Evolutionary conservation across 2,329 filamentous ascomycete genomes (phyloP), one percentile per base, ranked within the genome.

Genomic region (Fusarium sp.): DNA sequence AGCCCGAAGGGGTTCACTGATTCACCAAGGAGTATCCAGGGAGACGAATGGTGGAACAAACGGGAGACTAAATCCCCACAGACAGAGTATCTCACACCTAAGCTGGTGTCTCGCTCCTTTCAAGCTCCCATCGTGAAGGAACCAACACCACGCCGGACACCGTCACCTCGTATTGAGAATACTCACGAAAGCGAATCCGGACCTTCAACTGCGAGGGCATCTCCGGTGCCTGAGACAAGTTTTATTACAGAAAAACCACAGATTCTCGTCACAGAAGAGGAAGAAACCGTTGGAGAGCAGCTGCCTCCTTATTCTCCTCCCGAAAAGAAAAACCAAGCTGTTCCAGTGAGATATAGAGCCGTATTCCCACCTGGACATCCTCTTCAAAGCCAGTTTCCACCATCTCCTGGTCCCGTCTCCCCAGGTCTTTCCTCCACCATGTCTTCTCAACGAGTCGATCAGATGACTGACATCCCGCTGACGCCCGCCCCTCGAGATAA

Each of bases 401-500:
- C 84, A 2, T 89, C 90, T 7, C 89, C 90, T 0, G 86, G 86
- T 0, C 89, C 88, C 3, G 78, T 88, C 1, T 91, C 91, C 2
- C 90, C 91, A 3, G 90, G 85, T 0, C 80, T 91, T 39, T 84
- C 88, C 38, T 83, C 84, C 15, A 87, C 86, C 0, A 91, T 92
- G 84, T 86, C 86, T 13, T 87, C 88, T 0, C 86, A 88, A 58
- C 87, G 89, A 2, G 87, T 83, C 3, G 88, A 91, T 44, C 84
- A 81, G 22, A 82, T 93, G 81, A 83, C 85, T 2, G 85, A 90
- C 11, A 86, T 92, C 14, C 85, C 86, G 2, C 76, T 87, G 26
- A 87, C 85, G 1, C 85, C 86, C 5, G 74, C 79, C 6, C 65
- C 75, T 28, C 66, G 66, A 15, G 57, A 68, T 24, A 67, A 63